Base-by-base conservation (phyloP, 2,329 filamentous ascomycete species). In the Colletotrichum viniferum region DNA sequence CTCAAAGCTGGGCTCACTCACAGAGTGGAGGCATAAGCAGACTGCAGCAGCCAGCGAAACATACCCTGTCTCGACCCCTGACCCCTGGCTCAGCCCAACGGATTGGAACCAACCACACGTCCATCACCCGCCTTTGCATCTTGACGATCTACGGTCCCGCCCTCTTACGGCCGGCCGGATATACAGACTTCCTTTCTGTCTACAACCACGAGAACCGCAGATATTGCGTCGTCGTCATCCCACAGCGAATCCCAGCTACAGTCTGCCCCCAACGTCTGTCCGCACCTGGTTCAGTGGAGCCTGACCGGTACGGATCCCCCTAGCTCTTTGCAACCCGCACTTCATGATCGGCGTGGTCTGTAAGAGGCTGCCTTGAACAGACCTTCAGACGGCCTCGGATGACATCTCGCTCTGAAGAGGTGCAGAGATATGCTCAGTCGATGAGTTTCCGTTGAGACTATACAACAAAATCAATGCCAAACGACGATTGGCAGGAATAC, bases 71-170 rank as follows among this genome's bases (percentile, higher is more conserved):
- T 58, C 58, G 24, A 58, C 69, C 73, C 73, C 58, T 76, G 73
- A 60, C 73, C 73, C 63, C 58, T 73, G 64, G 63, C 34, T 73
- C 70, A 73, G 56, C 68, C 73, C 73, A 68, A 52, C 56, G 32
- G 56, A 64, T 64, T 73, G 69, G 73, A 73, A 69, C 69, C 69
- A 73, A 69, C 73, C 73, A 69, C 32, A 64, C 73, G 18, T 60
- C 58, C 63, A 69, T 55, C 69, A 73, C 63, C 69, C 63, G 68
- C 48, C 68, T 55, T 62, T 62, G 68, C 72, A 67, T 71, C 62
- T 32, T 28, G 61, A 66, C 36, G 72, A 71, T 74, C 72, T 74
- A 71, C 58, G 9, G 52, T 52, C 28, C 64, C 9, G 26, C 32
- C 10, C 34, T 28, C 73, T 75, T 69, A 69, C 73, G 73, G 69